These are phyloP conservation scores for Limonium bicolor DNA, from an alignment of 148 eudicot species.

Conservation along the genomic window DNA sequence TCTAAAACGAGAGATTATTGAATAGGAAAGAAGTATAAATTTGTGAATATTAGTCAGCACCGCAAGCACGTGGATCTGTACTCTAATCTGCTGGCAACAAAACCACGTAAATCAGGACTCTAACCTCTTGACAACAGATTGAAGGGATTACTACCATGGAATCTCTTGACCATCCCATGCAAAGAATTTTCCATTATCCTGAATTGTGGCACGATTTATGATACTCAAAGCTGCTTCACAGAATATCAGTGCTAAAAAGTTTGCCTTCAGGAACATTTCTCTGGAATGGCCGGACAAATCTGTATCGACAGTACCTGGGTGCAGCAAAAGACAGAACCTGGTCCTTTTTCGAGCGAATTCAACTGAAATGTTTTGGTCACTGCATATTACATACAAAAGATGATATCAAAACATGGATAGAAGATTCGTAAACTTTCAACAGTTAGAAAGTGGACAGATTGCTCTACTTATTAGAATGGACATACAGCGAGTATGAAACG, in stretches of 20 bases:
- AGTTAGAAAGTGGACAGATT: too few relatives aligned
- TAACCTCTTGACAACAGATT: too few relatives aligned
- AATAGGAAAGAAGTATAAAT: too few relatives aligned
- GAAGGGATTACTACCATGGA: constrained; percentile 43
- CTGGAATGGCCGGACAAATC: constrained; percentile 85
- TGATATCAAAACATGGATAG: too few relatives aligned
- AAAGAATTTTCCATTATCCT: constrained; percentile 81
- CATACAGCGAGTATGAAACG: too few relatives aligned
- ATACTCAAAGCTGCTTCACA: constrained; percentile 67
- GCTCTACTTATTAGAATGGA: too few relatives aligned
- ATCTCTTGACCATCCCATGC: constrained; percentile 99
- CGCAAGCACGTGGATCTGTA: too few relatives aligned
- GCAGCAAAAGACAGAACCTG: constrained; percentile 57
- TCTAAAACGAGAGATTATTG: too few relatives aligned
- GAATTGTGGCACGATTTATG: constrained; percentile 43
- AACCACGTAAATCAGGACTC: too few relatives aligned
- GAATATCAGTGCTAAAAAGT: constrained; percentile 84
- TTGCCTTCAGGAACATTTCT: constrained; percentile 64
- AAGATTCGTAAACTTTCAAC: too few relatives aligned
- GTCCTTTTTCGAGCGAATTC: constrained; percentile 83
- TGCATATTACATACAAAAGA: constrained; percentile 16
- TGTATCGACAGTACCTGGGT: constrained; percentile 95
- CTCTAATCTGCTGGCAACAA: too few relatives aligned
- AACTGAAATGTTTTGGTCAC: constrained; percentile 77
- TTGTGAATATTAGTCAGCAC: too few relatives aligned